phyloP scores from a whole-genome alignment of 2,329 filamentous ascomycete species.

The Dryadomyces quercus-mongolicae region DNA sequence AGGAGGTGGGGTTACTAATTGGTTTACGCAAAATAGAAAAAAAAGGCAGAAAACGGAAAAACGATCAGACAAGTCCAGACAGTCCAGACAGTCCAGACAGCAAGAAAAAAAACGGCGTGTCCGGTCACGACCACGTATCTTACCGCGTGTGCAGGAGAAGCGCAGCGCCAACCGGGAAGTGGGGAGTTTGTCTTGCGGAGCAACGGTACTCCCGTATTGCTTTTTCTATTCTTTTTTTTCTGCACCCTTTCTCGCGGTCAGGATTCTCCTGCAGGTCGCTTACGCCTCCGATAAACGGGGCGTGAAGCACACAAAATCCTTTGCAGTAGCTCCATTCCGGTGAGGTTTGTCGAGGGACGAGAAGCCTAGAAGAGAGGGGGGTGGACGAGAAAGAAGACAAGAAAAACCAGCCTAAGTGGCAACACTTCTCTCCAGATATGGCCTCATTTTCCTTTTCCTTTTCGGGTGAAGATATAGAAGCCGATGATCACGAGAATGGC shows the following conservation, averaged over 20 bases:
- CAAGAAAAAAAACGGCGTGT: not conserved
- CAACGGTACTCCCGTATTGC: not conserved
- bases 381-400: too few relatives aligned
- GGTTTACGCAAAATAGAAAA: not conserved
- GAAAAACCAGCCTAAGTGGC: too few relatives aligned
- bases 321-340: too few relatives aligned
- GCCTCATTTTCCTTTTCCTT: constrained; percentile 39
- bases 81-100: not conserved
- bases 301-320: too few relatives aligned
- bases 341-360: too few relatives aligned
- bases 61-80: not conserved
- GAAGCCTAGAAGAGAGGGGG: too few relatives aligned
- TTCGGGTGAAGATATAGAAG: constrained; percentile 53
- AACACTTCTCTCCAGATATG: not conserved
- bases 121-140: too few relatives aligned
- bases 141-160: too few relatives aligned
- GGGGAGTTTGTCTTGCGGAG: too few relatives aligned
- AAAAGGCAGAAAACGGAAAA: not conserved
- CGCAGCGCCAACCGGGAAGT: too few relatives aligned
- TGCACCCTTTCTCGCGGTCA: not conserved
- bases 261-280: not conserved
- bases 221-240: not conserved
- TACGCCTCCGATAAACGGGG: not conserved
- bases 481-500: constrained; percentile 19
- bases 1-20: not conserved